phyloP scores from a whole-genome alignment of 192 early-diverging fungal species.

The Rhizoclosmatium globosum region DNA sequence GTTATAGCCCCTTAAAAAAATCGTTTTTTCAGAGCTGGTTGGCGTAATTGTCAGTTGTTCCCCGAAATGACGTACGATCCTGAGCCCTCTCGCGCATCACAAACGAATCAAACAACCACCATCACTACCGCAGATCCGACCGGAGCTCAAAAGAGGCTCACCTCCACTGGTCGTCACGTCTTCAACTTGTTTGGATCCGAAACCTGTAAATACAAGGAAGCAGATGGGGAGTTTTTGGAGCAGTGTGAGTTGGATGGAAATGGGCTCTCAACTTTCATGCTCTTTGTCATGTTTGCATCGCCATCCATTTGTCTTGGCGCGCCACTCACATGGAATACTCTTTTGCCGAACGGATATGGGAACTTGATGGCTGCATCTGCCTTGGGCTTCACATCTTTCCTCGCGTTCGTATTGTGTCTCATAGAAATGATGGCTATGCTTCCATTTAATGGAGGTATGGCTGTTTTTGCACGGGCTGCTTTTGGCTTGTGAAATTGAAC shows the following conservation, averaged over 20 bases:
- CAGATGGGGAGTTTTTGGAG: neutral
- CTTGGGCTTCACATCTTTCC: neutral
- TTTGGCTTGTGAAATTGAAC: neutral
- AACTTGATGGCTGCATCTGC: neutral
- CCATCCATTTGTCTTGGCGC: neutral
- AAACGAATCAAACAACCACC: too few relatives aligned
- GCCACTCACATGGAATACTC: neutral
- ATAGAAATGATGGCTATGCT: conserved; percentile 29
- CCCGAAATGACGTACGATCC: too few relatives aligned
- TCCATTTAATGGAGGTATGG: conserved; percentile 30
- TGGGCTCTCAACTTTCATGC: neutral
- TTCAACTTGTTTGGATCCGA: neutral
- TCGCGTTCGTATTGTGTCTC: neutral
- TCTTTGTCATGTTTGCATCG: neutral
- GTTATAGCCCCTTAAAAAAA: too few relatives aligned
- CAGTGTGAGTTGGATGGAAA: neutral
- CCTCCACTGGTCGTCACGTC: neutral
- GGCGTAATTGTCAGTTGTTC: too few relatives aligned
- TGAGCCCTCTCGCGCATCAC: too few relatives aligned
- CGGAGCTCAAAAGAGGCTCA: neutral
- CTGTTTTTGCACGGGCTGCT: conserved; percentile 5
- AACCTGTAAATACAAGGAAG: neutral
- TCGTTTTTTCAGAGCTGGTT: too few relatives aligned
- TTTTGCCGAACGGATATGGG: neutral
- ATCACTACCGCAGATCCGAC: too few relatives aligned